Base-by-base conservation (phyloP, 1,139 yeast species). In the Nakaseomyces kungkrabaensis region DNA sequence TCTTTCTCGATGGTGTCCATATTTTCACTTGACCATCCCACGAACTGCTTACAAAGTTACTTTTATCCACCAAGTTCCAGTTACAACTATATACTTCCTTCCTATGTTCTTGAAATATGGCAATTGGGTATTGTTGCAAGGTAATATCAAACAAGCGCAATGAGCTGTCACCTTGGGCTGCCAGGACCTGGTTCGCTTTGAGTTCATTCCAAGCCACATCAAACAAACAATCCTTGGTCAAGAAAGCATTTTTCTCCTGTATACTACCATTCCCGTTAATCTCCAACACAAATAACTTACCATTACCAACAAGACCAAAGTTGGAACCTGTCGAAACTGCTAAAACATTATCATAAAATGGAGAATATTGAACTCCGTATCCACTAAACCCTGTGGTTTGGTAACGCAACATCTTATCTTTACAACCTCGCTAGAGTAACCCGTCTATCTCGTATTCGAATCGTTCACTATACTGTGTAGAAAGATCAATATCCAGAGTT, bases 301-400 rank as follows among this genome's bases (percentile, higher is more conserved):
- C 98, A 65, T 92, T 92, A 3, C 98, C 98, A 4, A 88, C 96
- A 8, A 92, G 72, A 2, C 97, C 97, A 67, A 83, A 92, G 68
- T 92, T 92, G 36, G 97, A 88, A 0, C 96, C 84, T 0, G 95
- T 75, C 1, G 96, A 94, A 36, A 88, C 94, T 0, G 96, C 97
- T 11, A 92, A 65, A 61, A 85, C 85, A 68, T 85, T 86, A 68
- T 92, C 97, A 59, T 79, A 85, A 63, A 81, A 92, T 5, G 97
- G 97, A 0, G 97, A 89, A 70, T 90, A 92, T 61, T 84, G 85
- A 13, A 89, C 84, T 0, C 85, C 84, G 65, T 87, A 88, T 13
- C 97, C 97, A 62, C 89, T 85, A 68, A 79, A 88, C 3, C 96
- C 96, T 29, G 74, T 70, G 26, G 96, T 87, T 58, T 88, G 73